Base-by-base conservation (phyloP, 768 basidiomycete species). In the Suillus spraguei region DNA sequence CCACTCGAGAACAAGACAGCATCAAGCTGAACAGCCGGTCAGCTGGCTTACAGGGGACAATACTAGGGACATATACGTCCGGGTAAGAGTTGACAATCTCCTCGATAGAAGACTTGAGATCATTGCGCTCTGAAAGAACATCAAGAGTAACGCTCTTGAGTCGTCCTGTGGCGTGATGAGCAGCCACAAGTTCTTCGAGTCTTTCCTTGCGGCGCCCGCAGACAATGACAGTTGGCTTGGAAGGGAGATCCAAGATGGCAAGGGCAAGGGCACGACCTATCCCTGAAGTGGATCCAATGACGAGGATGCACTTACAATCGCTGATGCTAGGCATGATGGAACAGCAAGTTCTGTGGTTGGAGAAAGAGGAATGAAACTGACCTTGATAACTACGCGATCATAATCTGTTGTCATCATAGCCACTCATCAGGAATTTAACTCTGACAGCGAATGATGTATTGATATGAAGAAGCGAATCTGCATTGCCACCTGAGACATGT, bases 251-350 rank as follows among this genome's bases (percentile, higher is more conserved):
- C 35, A 82, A 77, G 50, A 87, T 76, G 22, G 79, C 77, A 10
- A 83, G 76, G 5, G 86, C 85, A 7, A 88, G 80, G 44, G 81
- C 80, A 5, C 84, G 82, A 20, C 87, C 86, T 35, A 87, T 83
- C 38, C 86, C 86, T 35, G 83, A 75, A 5, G 86, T 86, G 3
- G 85, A 85, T 24, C 85, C 85, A 53, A 83, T 80, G 63, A 86
- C 74, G 60, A 86, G 79, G 64, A 85, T 73, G 63, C 82, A 85
- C 71, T 81, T 83, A 33, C 77, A 77, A 69, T 80, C 76, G 67
- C 78, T 72, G 63, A 86, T 83, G 59, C 72, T 73, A 60, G 78
- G 70, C 71, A 71, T 66, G 68, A 47, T 65, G 54, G 28, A 33
- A 36, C 24, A 60, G 24, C 28, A 9, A 20, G 33, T n/a, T 59